A percentile compares a stretch with the other conserved stretches of the same genome.
Conservation (phyloP, 805 yeast species). For the Clavispora asparagi region DNA sequence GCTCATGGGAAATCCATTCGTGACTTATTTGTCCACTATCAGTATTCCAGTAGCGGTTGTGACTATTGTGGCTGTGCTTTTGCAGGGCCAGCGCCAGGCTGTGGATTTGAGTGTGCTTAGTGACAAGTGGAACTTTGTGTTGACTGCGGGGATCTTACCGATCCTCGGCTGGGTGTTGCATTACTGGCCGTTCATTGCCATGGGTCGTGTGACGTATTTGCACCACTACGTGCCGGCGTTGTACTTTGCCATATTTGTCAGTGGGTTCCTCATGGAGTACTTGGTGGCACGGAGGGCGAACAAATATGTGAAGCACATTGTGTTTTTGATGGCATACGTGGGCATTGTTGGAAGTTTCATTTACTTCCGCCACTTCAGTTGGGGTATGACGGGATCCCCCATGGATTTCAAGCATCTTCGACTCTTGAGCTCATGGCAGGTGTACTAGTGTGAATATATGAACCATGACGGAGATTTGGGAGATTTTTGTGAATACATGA, state of each 20-base stretch:
- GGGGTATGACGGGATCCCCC: constrained; percentile 13
- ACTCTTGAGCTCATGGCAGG: constrained; percentile 9
- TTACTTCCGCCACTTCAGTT: constrained; percentile 10
- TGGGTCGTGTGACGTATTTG: constrained; percentile 41
- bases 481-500: no score
- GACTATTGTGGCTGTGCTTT: constrained; percentile 14
- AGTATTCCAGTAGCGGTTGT: constrained; percentile 18
- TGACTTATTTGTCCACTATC: constrained; percentile 53
- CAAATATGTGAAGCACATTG: constrained; percentile 6
- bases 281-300: constrained; percentile 15
- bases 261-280: constrained; percentile 18
- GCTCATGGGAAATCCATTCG: constrained; percentile 62
- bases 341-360: constrained; percentile 11
- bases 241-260: constrained; percentile 26
- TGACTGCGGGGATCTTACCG: constrained; percentile 32
- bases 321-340: constrained; percentile 5
- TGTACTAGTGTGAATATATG: neutral
- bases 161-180: constrained; percentile 37
- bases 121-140: constrained; percentile 21
- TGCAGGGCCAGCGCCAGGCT: constrained; percentile 32
- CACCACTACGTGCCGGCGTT: constrained; percentile 43
- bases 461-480: no score
- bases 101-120: constrained; percentile 19
- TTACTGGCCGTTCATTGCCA: constrained; percentile 35
- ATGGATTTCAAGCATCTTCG: constrained; percentile 6